Evolutionary conservation across 2,329 filamentous ascomycete species (phyloP), one percentile per base, ranked within the genome.

Genomic region (Proliferodiscus dingleyae): DNA sequence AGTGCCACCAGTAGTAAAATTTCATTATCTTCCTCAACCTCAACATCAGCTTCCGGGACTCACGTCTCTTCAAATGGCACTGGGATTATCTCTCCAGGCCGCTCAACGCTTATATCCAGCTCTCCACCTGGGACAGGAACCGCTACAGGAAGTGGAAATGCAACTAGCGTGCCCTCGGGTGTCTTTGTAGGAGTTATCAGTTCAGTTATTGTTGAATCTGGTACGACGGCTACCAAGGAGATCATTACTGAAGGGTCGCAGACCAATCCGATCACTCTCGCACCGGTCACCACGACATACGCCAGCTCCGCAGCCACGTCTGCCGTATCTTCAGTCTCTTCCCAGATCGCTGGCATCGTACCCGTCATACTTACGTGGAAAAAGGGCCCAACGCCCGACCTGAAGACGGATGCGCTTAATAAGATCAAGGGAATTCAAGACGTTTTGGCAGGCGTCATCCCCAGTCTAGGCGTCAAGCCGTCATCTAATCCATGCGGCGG

Each of bases 131-230:
- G 33, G 33, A 23, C 33, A 37, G 33, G 18, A 21, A 37, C 8
- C 18, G 33, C 15, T 21, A 37, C 33, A 37, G 33, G 33, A 36
- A 36, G 16, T 36, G 33, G 33, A 37, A 37, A 37, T 37, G 33
- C 15, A 19, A 37, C 15, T 37, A 21, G 15, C 15, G 10, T 16
- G 33, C 10, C 33, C 33, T 21, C 18, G 18, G 33, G 33, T 21
- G 33, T 19, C 19, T 5, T 37, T 21, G 16, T 37, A 37, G 33
- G 33, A 37, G 33, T 37, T 10, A 37, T 37, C 18, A 21, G 16
- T 37, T 37, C 33, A 37, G 18, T 37, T 21, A 37, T 37, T 21
- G 33, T 37, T 37, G 18, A 37, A 37, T 37, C 33, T 37, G 33
- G 33, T 37, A 37, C 16, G 18, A 37, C 33, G 33, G 33, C 18